Percentiles rank a stretch among this genome's conserved stretches.
These are phyloP conservation scores for Penicillium crystallinum DNA, from an alignment of 495 filamentous ascomycete species.

Conservation along the genomic window DNA sequence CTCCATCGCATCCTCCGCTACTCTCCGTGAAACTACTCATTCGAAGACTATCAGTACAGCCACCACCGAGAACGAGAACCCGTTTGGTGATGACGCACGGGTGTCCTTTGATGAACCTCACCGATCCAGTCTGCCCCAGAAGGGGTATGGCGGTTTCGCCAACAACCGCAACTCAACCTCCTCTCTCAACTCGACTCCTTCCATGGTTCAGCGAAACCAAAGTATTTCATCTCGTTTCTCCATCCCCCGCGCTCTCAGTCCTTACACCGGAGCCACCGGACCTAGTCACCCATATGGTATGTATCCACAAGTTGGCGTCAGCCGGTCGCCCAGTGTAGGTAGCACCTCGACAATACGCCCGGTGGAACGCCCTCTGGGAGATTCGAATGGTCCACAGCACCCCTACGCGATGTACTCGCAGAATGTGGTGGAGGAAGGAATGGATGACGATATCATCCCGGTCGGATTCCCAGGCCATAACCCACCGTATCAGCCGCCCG, in stretches of 20 bases:
- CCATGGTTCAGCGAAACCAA: constrained; percentile 35
- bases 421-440: constrained; percentile 55
- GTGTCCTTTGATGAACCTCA: constrained; percentile 34
- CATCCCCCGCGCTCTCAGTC: constrained; percentile 45
- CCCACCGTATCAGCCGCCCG: constrained; percentile 60
- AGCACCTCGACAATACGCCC: constrained; percentile 57
- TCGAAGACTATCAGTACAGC: constrained; percentile 23
- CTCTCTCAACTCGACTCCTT: constrained; percentile 30
- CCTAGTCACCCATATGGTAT: constrained; percentile 54
- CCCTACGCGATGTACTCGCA: constrained; percentile 85
- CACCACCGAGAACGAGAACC: constrained; percentile 33
- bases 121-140: constrained; percentile 39
- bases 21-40: constrained; percentile 28
- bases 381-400: constrained; percentile 69
- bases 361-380: constrained; percentile 55
- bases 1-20: constrained; percentile 34
- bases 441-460: constrained; percentile 49
- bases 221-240: constrained; percentile 42
- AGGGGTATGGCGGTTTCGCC: constrained; percentile 29
- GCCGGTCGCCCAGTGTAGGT: constrained; percentile 58
- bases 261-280: constrained; percentile 50
- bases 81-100: constrained; percentile 40
- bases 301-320: constrained; percentile 51
- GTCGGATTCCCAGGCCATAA: constrained; percentile 68
- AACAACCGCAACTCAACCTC: constrained; percentile 31